Conservation (phyloP, 106 monocot species). For the Cymbidium sinense region DNA sequence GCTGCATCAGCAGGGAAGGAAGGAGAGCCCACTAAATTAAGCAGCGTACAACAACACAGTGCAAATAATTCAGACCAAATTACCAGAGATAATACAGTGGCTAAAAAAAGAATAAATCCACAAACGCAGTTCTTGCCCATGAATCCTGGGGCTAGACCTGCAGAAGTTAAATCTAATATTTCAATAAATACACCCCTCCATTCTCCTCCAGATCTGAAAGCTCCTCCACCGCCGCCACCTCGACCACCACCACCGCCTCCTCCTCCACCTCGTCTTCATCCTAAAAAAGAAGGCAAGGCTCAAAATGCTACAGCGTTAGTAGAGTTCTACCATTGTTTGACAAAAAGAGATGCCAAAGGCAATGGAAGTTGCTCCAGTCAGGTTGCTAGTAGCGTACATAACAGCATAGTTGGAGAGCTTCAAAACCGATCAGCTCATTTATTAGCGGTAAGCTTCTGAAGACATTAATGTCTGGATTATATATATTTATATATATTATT, state of each 20-base stretch:
- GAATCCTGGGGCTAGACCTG: background rate
- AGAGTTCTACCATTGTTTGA: constrained; percentile 61
- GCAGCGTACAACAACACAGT: too few species aligned
- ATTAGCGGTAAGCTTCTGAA: constrained; percentile 44
- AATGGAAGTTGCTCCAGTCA: constrained; percentile 22
- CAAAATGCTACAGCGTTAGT: constrained; percentile 57
- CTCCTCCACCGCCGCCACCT: constrained; percentile 18
- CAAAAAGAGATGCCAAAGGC: constrained; percentile 22
- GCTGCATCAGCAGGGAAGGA: constrained; percentile 4
- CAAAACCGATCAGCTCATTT: constrained; percentile 82
- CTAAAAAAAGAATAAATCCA: too few species aligned
- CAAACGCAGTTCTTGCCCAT: too few species aligned
- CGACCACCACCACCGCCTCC: constrained; percentile 36
- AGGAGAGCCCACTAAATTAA: constrained; percentile 11
- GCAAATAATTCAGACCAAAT: too few species aligned
- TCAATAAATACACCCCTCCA: background rate
- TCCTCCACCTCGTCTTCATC: constrained; percentile 8
- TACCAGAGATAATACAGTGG: too few species aligned
- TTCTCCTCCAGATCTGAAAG: background rate
- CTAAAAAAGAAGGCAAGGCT: constrained; percentile 20
- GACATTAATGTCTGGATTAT: background rate
- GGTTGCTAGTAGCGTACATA: constrained; percentile 32
- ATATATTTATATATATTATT: background rate
- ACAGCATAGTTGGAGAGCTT: constrained; percentile 79
- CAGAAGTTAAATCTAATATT: constrained; percentile 11